Evolutionary conservation across 371 early-diverging fungal genomes (phyloP), one percentile per base, ranked within the genome.

Genomic region (Rhizopus arrhizus): DNA sequence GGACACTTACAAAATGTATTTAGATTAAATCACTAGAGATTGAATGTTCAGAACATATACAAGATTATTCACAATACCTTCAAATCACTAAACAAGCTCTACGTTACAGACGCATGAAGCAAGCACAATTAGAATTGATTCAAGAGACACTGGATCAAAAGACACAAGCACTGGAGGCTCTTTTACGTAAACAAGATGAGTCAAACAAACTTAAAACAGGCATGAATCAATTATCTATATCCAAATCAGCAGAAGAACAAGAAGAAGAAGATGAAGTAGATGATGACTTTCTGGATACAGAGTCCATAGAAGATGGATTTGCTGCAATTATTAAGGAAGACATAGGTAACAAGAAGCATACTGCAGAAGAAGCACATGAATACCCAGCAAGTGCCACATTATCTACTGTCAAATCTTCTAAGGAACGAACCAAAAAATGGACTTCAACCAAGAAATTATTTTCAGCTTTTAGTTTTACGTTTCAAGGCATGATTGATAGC

Each of bases 401-500:
- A 34, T 61, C 73, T 7, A 70, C 72, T 10, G 47, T 78, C 42
- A 65, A 72, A 15, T 73, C 72, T 48, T 66, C 72, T 15, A 68
- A 66, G 13, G 60, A 62, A 16, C 73, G 76, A 47, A 78, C 77
- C 56, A 81, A 80, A 12, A 77, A 79, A 29, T 68, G 79, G 79
- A 65, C 75, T 22, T 73, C 75, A 22, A 75, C 79, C 3, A 55
- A 82, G 12, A 83, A 82, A 47, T 57, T 85, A n/a, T 69, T 88
- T 40, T 81, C 81, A 63, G 78, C 85, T 4, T 59, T 88, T 38
- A 88, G 87, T 28, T 82, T 84, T 38, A 88, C 89, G 4, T 62
- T 91, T 15, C 89, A 92, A 64, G 93, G 95, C 1, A 86, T 97
- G 72, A 91, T 95, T 55, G 97, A 96, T 80, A 90, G 91, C 12